These are phyloP conservation scores for Lagenaria siceraria DNA, from an alignment of 306 rosid species.

Conservation along the genomic window DNA sequence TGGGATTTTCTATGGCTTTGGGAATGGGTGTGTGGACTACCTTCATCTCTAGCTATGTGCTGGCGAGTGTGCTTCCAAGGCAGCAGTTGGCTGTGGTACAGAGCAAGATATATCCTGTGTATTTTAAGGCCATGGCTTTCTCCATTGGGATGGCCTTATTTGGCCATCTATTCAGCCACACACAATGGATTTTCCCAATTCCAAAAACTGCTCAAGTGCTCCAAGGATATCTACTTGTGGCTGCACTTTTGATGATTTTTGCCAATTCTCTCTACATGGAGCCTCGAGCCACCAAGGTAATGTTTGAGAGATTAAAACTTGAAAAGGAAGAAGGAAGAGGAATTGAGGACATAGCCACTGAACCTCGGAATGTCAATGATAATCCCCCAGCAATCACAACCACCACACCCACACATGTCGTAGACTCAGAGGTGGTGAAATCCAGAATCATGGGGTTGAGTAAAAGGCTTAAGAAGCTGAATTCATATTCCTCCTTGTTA, in stretches of 20 bases:
- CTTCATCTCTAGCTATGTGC: slow-evolving; percentile 49
- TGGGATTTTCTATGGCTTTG: slow-evolving; percentile 50
- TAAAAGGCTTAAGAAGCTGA: slow-evolving; percentile 51
- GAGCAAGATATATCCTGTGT: slow-evolving; percentile 76
- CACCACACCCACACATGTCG: not conserved
- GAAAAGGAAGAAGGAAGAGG: slow-evolving; percentile 80
- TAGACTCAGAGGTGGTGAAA: slow-evolving; percentile 16
- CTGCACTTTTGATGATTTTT: slow-evolving; percentile 25
- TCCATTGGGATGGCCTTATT: slow-evolving; percentile 34
- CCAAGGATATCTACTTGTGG: slow-evolving; percentile 33
- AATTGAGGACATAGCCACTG: slow-evolving; percentile 18
- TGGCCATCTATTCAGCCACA: slow-evolving; percentile 28
- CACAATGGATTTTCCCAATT: not conserved
- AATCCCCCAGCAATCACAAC: not conserved
- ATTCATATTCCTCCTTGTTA: slow-evolving; percentile 39
- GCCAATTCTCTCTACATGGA: slow-evolving; percentile 57
- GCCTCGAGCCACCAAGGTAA: slow-evolving; percentile 75
- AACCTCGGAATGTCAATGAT: not conserved
- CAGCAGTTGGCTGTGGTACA: slow-evolving; percentile 74
- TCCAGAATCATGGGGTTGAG: slow-evolving; percentile 22
- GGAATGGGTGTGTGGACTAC: slow-evolving; percentile 74
- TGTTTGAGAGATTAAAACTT: slow-evolving; percentile 59
- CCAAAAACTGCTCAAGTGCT: slow-evolving; percentile 6
- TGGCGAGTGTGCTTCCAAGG: slow-evolving; percentile 37
- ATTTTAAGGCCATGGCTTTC: slow-evolving; percentile 46